Base-by-base conservation (phyloP, 2,329 filamentous ascomycete species). In the Shiraia sp. region DNA sequence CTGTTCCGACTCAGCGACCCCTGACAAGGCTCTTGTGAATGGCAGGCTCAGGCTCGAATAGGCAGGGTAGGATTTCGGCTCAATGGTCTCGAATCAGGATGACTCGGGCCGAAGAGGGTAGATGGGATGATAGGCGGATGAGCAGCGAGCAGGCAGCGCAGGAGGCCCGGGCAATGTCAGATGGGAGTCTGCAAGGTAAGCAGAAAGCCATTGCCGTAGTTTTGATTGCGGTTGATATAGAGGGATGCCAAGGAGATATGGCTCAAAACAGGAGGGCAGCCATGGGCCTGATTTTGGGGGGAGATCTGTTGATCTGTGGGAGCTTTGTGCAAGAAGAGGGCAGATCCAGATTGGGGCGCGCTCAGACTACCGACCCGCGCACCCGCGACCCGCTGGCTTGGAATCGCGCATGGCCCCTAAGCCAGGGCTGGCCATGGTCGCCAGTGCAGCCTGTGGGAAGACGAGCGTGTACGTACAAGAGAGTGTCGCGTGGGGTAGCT, bases 1-100 rank as follows among this genome's bases (percentile, higher is more conserved):
- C 45, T 49, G 49, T 53, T 44, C 53, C 50, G 52, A 47, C 43
- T 49, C 30, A 29, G 31, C 40, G 40, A 51, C 51, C 40, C 43
- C 36, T 45, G 37, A 48, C 40, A 42, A 41, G 37, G 48, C 40
- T 40, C 32, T 43, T 42, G 40, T 52, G 36, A 43, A 32, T 32
- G 15, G 17, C 12, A 31, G 42, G 39, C 36, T 48, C 45, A 40
- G 35, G 46, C 15, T 32, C n/a, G n/a, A n/a, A n/a, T n/a, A n/a
- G n/a, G n/a, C 4, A 16, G 26, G 27, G 39, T 36, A 13, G 34
- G 32, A 29, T 40, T 28, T 53, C 42, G 51, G 49, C 44, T 51
- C 46, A 42, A 44, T 37, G 40, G 27, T 38, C 36, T 43, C 32
- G 40, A 25, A 17, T 26, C 26, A n/a, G n/a, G n/a, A 34, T 42